A percentile compares a stretch with the other conserved stretches of the same genome.
Evolutionary conservation across 1,284 basidiomycete genomes (phyloP).

Genomic region (Bondarzewia mesenterica): DNA sequence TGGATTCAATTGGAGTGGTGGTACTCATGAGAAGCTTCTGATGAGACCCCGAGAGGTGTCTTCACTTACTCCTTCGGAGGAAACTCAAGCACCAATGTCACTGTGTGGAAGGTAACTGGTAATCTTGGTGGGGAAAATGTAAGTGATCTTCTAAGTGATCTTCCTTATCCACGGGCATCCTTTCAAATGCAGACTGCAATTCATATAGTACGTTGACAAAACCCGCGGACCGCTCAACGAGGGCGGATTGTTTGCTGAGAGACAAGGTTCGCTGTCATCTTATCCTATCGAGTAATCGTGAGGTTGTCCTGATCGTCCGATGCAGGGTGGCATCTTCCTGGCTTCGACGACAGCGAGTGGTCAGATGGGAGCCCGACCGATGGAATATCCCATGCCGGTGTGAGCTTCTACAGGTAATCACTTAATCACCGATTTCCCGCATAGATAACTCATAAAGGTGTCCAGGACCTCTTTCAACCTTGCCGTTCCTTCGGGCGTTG

Average conservation of each 20-base stretch:
- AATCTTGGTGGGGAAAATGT: neutral
- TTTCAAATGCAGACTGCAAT: no score
- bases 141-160: no score
- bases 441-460: neutral
- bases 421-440: no score
- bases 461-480: neutral
- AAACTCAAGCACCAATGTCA: neutral
- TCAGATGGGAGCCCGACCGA: neutral
- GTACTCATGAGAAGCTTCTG: no score
- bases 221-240: neutral
- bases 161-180: no score
- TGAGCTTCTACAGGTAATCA: neutral
- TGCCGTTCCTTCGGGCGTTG: neutral
- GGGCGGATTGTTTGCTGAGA: neutral
- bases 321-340: neutral
- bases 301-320: neutral
- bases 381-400: neutral
- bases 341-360: neutral
- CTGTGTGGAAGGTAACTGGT: neutral
- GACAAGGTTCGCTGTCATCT: neutral
- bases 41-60: neutral
- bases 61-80: neutral
- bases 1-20: no score
- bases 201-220: neutral
- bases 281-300: neutral